A percentile compares a stretch with the other conserved stretches of the same genome.
Evolutionary conservation across 2,329 filamentous ascomycete genomes (phyloP).

Genomic region (Grosmannia clavigera): DNA sequence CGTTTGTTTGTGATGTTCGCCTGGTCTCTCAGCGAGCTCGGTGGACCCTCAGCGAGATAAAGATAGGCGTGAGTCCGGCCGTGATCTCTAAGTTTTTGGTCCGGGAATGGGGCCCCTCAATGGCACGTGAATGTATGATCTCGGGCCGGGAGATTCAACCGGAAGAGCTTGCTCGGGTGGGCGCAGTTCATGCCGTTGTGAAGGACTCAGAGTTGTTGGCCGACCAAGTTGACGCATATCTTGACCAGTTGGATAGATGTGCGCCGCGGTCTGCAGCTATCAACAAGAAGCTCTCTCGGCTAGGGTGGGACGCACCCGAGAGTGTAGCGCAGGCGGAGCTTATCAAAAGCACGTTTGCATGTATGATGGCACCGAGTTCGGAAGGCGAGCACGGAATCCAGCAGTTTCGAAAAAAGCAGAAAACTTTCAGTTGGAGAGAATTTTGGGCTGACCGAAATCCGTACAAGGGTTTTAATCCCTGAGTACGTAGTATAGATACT

Average conservation of each 20-base stretch:
- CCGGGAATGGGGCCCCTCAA: not conserved
- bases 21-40: not conserved
- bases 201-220: not conserved
- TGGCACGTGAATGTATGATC: not conserved
- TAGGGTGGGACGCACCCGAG: conserved; percentile 1
- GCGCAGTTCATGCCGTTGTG: not conserved
- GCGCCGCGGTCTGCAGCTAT: conserved; percentile 3
- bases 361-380: not conserved
- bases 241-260: not conserved
- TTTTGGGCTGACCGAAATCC: conserved; percentile 1
- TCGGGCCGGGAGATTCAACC: not conserved
- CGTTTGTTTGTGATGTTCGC: conserved; percentile 1
- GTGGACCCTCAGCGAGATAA: not conserved
- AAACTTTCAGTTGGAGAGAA: not conserved
- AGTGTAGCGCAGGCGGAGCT: not conserved
- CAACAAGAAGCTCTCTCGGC: conserved; percentile 5
- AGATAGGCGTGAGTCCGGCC: not conserved
- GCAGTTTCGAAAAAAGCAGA: conserved; percentile 2
- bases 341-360: not conserved
- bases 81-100: not conserved
- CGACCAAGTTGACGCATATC: not conserved
- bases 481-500: not conserved
- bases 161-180: not conserved
- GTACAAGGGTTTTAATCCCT: not conserved
- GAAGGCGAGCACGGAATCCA: conserved; percentile 5